Conservation (phyloP, 2,329 filamentous ascomycete species). For the Hymenoscyphus fructigenus region DNA sequence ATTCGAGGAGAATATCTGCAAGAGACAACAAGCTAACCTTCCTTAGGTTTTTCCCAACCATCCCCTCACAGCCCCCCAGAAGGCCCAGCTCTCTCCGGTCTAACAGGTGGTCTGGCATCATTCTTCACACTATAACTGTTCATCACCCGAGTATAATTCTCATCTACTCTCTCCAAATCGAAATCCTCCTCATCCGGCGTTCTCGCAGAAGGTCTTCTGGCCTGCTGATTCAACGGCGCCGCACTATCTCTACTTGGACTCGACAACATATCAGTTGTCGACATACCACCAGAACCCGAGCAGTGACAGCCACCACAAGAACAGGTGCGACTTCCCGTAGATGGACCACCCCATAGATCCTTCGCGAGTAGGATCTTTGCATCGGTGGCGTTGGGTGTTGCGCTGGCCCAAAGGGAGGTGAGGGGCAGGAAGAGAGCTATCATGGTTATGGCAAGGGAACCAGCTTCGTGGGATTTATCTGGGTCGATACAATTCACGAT, state of each 20-base stretch:
- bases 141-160: background rate
- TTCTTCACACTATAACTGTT: background rate
- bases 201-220: background rate
- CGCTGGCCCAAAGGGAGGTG: slow-evolving; percentile 62
- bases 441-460: slow-evolving; percentile 54
- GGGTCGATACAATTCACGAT: slow-evolving; percentile 51
- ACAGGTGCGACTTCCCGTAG: background rate
- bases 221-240: background rate
- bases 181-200: background rate
- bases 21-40: background rate
- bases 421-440: slow-evolving; percentile 64
- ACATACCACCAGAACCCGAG: background rate
- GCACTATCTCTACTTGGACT: background rate
- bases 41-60: background rate
- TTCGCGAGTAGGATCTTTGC: background rate
- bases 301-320: background rate
- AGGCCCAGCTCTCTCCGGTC: background rate
- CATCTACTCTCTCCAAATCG: background rate
- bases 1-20: background rate
- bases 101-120: background rate
- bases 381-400: background rate
- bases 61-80: background rate
- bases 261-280: background rate
- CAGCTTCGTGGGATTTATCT: slow-evolving; percentile 50
- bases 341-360: background rate